phyloP scores from a whole-genome alignment of 805 yeast genomes.

The Ogataea pignaliae region DNA sequence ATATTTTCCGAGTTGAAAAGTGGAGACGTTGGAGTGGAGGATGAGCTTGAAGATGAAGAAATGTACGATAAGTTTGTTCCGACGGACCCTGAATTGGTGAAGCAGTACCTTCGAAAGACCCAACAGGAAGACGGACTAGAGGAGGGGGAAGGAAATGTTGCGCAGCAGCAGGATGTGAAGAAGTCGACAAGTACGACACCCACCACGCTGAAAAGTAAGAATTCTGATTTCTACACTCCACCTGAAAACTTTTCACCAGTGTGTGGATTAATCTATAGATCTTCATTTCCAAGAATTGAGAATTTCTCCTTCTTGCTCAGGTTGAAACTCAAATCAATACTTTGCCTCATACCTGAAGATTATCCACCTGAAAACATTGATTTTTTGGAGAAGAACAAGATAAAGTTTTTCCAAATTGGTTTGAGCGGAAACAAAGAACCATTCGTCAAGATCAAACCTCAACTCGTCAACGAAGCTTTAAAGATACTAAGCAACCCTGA shows the following conservation, averaged over 20 bases:
- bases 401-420: constrained; percentile 79
- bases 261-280: constrained; percentile 70
- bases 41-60: constrained; percentile 23
- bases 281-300: constrained; percentile 84
- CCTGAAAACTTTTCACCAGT: constrained; percentile 94
- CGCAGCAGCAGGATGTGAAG: too few species aligned
- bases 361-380: constrained; percentile 75
- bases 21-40: constrained; percentile 2
- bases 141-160: neutral
- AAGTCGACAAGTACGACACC: too few species aligned
- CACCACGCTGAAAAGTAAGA: constrained; percentile 1
- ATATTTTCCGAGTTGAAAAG: neutral
- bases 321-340: constrained; percentile 63
- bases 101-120: constrained; percentile 11
- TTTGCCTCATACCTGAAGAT: constrained; percentile 87
- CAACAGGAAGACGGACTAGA: constrained; percentile 1
- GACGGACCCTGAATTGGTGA: constrained; percentile 18
- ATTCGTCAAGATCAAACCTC: constrained; percentile 67
- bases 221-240: constrained; percentile 37
- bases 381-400: constrained; percentile 56
- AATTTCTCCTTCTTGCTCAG: constrained; percentile 67
- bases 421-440: constrained; percentile 96
- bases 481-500: constrained; percentile 76
- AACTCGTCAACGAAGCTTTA: constrained; percentile 72
- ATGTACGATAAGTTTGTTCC: constrained; percentile 29